Evolutionary conservation across 371 early-diverging fungal species (phyloP).

Genomic region (Mortierella sp.): DNA sequence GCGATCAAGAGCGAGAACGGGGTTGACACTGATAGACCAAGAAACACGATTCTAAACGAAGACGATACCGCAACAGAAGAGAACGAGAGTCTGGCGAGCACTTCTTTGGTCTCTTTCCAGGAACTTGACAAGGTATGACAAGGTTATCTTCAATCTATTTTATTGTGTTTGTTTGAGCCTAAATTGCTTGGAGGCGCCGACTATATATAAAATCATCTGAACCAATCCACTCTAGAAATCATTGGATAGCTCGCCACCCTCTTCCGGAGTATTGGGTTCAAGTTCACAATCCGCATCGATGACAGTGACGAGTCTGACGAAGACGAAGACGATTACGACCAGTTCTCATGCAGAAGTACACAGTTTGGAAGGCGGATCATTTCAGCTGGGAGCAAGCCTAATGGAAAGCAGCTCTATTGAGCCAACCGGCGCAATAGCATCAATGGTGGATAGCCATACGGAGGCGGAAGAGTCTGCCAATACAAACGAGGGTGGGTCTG

Average conservation of each 20-base stretch:
- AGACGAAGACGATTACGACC: conserved; percentile 18
- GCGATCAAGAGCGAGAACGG: background rate
- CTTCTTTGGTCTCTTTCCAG: conserved; percentile 11
- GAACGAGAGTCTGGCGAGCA: background rate
- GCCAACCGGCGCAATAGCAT: background rate
- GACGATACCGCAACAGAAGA: background rate
- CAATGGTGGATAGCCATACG: background rate
- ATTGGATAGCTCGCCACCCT: conserved; percentile 38
- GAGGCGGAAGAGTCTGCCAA: background rate
- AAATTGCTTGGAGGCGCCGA: background rate
- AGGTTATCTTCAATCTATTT: background rate
- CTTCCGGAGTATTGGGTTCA: conserved; percentile 29
- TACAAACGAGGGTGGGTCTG: background rate
- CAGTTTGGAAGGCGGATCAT: conserved; percentile 11
- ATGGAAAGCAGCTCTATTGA: conserved; percentile 16
- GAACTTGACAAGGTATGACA: conserved; percentile 39
- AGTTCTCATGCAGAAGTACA: conserved; percentile 13
- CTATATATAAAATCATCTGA: conserved; percentile 31
- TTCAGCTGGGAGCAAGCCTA: conserved; percentile 18
- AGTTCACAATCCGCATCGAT: conserved; percentile 29
- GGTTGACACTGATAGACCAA: background rate
- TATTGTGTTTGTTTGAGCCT: background rate
- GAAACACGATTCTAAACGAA: background rate
- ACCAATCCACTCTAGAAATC: conserved; percentile 37
- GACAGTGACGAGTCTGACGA: conserved; percentile 20